Evolutionary conservation across 2,329 filamentous ascomycete species (phyloP), one percentile per base, ranked within the genome.

Genomic region (Canariomyces notabilis): DNA sequence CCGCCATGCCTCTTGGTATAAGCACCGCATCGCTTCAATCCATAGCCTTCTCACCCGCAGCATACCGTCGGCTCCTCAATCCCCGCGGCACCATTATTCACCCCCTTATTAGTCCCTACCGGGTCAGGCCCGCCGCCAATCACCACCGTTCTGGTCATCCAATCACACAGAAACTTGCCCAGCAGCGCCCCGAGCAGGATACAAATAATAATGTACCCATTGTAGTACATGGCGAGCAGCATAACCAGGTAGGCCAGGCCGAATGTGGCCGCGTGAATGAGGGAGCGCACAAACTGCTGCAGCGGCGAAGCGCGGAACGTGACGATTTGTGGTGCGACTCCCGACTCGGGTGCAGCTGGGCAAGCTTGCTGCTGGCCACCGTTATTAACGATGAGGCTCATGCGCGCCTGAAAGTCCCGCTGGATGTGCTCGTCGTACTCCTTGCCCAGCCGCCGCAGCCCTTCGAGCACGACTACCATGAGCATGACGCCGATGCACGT

Each of bases 151-250:
- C 66, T 62, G 19, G 69, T 69, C 58, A 75, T 61, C 74, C 74
- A 77, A 58, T 76, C 73, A 54, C 70, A 75, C n/a, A 75, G 52
- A 55, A 76, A 76, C 61, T 76, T 76, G 48, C 74, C 74, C 36
- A 77, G 52, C 6, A 71, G 69, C 8, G 71, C 71, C 4, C 74
- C 74, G 34, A 77, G 58, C 21, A 72, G 58, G 39, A 71, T 71
- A 41, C 62, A 65, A 45, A 71, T 65, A 46, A 72, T 69, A 44
- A 71, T 61, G 46, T 69, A 72, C 21, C 69, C 69, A 34, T 72
- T 72, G 50, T 69, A 72, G 34, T 66, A 68, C 69, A 72, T 72
- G 40, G 67, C 69, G 36, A 71, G 57, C 51, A 72, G 49, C 69
- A 72, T 72, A 44, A 72, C 51, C 12, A 72, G 63, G 42, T 72